Percentiles rank a stretch among this genome's conserved stretches.
phyloP scores from a whole-genome alignment of 345 rosid genomes.

The Camelina neglecta region DNA sequence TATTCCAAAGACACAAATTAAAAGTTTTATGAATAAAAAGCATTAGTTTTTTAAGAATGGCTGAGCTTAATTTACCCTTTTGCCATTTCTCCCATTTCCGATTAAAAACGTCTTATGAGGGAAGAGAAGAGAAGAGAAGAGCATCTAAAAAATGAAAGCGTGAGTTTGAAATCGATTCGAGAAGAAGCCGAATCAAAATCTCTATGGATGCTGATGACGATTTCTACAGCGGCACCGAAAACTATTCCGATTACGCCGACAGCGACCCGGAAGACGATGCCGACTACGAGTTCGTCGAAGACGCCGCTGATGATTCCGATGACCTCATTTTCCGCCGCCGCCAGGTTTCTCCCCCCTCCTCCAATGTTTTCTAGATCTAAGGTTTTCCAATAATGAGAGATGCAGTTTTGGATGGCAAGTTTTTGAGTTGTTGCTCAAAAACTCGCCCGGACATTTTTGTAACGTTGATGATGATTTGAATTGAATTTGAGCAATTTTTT shows the following conservation, averaged over 20 bases:
- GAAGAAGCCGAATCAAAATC: neutral
- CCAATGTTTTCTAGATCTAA: slow-evolving; percentile 19
- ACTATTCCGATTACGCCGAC: slow-evolving; percentile 48
- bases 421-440: neutral
- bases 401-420: neutral
- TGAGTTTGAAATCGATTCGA: slow-evolving; percentile 21
- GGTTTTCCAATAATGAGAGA: neutral
- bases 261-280: slow-evolving; percentile 67
- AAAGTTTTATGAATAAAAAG: neutral
- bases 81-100: slow-evolving; percentile 16
- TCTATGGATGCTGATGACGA: slow-evolving; percentile 63
- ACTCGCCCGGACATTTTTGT: neutral
- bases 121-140: neutral
- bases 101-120: neutral
- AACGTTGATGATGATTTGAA: neutral
- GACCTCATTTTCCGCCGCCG: slow-evolving; percentile 65
- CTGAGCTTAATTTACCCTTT: slow-evolving; percentile 34
- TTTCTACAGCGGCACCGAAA: slow-evolving; percentile 82
- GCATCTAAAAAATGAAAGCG: neutral
- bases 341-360: slow-evolving; percentile 48
- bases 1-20: neutral
- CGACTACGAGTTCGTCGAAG: slow-evolving; percentile 73
- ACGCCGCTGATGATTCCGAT: slow-evolving; percentile 76
- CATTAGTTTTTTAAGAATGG: neutral
- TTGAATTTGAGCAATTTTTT: neutral